Evolutionary conservation across 352 stramenopile species (phyloP).

Genomic region (Phytopythium kandeliae): DNA sequence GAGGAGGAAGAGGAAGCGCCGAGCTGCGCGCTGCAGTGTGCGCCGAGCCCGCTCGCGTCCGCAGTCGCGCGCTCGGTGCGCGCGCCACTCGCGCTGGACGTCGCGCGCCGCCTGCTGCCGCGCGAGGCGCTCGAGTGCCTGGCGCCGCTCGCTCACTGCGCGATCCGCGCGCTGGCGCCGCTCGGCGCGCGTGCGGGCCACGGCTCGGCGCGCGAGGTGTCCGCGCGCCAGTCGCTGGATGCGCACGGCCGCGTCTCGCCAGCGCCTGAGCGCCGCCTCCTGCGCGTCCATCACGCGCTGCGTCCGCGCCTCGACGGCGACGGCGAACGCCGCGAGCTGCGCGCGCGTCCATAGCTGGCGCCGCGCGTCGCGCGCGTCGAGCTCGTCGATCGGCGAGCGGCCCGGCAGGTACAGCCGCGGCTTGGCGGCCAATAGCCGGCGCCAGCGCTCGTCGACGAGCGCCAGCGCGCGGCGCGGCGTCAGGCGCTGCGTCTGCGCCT

Average conservation of each 20-base stretch:
- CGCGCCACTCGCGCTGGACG: constrained; percentile 33
- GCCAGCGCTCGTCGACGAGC: constrained; percentile 21
- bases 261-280: constrained; percentile 29
- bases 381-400: constrained; percentile 29
- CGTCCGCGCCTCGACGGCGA: constrained; percentile 30
- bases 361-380: constrained; percentile 23
- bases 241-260: constrained; percentile 26
- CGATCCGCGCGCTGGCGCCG: constrained; percentile 21
- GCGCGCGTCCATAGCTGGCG: constrained; percentile 40
- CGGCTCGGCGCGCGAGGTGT: constrained; percentile 23
- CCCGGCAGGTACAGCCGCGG: constrained; percentile 46
- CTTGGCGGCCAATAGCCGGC: constrained; percentile 19
- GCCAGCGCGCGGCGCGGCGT: constrained; percentile 9
- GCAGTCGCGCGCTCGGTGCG: constrained; percentile 13
- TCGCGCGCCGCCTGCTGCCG: constrained; percentile 16
- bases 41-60: constrained; percentile 17
- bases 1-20: constrained; percentile 31
- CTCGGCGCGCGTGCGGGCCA: constrained; percentile 19
- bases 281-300: constrained; percentile 26
- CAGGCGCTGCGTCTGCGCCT: constrained; percentile 28
- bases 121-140: constrained; percentile 14
- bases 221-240: constrained; percentile 36
- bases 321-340: constrained; percentile 36
- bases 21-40: constrained; percentile 21
- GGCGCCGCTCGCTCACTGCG: constrained; percentile 13